Evolutionary conservation across 1,284 basidiomycete genomes (phyloP).

Genomic region (Cutaneotrichosporon sp.): DNA sequence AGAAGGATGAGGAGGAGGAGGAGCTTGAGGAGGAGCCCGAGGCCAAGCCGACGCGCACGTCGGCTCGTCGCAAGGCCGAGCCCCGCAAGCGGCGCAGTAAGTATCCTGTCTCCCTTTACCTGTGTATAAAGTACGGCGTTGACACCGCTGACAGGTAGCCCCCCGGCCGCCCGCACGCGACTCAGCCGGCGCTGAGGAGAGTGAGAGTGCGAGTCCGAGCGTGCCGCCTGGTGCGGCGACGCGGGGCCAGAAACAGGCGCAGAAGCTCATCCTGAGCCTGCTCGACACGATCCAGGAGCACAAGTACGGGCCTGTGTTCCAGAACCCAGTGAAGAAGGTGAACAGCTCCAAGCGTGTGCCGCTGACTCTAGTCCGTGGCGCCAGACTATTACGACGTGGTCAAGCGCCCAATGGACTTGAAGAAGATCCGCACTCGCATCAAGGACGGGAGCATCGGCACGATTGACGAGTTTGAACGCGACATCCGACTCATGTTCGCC

Average conservation of each 20-base stretch:
- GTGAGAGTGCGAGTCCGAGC: conserved; percentile 6
- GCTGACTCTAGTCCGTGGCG: conserved; percentile 46
- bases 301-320: conserved; percentile 82
- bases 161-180: conserved; percentile 34
- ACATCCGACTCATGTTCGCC: conserved; percentile 88
- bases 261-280: conserved; percentile 73
- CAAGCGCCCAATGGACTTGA: conserved; percentile 86
- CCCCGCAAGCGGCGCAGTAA: conserved; percentile 23
- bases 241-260: conserved; percentile 37
- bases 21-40: conserved; percentile 18
- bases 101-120: conserved; percentile 8
- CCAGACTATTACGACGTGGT: conserved; percentile 88
- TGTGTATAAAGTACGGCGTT: conserved; percentile 13
- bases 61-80: conserved; percentile 29
- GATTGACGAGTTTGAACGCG: conserved; percentile 81
- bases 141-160: conserved; percentile 37
- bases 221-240: conserved; percentile 19
- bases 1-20: conserved; percentile 5
- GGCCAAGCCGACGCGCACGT: conserved; percentile 33
- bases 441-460: conserved; percentile 76
- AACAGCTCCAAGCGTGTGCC: too few species aligned
- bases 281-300: conserved; percentile 79
- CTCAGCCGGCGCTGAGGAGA: conserved; percentile 28
- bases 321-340: conserved; percentile 77
- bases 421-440: conserved; percentile 77